Evolutionary conservation across 225 moss, liverwort and hornwort species (phyloP).

Genomic region (Neckera pumila): DNA sequence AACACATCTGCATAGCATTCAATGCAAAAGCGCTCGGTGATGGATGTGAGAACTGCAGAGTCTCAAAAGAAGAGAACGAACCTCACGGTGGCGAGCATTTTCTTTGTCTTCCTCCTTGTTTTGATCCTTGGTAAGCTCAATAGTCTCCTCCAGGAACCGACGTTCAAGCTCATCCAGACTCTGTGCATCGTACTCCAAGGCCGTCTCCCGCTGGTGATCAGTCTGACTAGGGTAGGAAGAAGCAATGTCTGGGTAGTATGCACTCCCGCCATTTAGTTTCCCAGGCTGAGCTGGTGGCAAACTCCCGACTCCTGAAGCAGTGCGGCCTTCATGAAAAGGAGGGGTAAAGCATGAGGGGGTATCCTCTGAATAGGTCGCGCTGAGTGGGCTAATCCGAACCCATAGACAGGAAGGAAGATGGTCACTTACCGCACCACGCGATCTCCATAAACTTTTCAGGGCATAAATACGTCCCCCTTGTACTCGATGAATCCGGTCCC

Average conservation of each 20-base stretch:
- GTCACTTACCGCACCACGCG: constrained; percentile 43
- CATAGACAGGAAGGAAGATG: constrained; percentile 35
- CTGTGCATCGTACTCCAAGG: constrained; percentile 72
- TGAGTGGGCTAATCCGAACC: constrained; percentile 39
- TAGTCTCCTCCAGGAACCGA: constrained; percentile 87
- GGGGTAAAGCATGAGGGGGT: constrained; percentile 52
- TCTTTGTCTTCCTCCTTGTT: constrained; percentile 95
- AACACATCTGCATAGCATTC: background rate
- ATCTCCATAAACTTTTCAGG: constrained; percentile 8
- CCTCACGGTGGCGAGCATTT: constrained; percentile 88
- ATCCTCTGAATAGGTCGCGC: constrained; percentile 39
- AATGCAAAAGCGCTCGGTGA: background rate
- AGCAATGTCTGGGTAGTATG: constrained; percentile 67
- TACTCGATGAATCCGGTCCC: constrained; percentile 7
- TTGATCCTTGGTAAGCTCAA: constrained; percentile 96
- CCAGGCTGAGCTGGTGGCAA: constrained; percentile 53
- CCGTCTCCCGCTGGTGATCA: constrained; percentile 71
- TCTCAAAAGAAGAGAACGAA: constrained; percentile 12
- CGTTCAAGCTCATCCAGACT: constrained; percentile 90
- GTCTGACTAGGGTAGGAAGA: constrained; percentile 66
- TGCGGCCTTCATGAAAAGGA: constrained; percentile 91
- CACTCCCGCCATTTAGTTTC: constrained; percentile 74
- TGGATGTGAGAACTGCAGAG: background rate
- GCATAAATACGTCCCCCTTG: background rate
- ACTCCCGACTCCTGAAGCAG: constrained; percentile 96